These are phyloP conservation scores for Sporothrix variecibatus DNA, from an alignment of 2,329 filamentous ascomycete genomes.

Conservation along the genomic window DNA sequence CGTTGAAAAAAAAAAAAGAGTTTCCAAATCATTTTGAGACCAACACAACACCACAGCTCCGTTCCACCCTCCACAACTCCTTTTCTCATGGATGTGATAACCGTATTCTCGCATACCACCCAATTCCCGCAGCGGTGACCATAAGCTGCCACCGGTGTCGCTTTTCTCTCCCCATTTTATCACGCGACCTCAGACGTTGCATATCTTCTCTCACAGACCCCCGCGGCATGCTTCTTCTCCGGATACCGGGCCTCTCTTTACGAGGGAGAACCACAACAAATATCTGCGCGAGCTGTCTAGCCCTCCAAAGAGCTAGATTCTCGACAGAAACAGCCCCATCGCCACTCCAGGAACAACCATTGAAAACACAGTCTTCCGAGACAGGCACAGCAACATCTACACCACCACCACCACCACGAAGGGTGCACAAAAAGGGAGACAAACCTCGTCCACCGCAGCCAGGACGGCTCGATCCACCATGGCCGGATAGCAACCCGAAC, in stretches of 20 bases:
- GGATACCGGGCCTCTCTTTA: not conserved
- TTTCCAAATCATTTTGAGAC: not conserved
- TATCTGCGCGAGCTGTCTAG: conserved; percentile 1
- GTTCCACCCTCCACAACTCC: not conserved
- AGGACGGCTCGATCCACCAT: conserved; percentile 21
- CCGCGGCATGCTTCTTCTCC: not conserved
- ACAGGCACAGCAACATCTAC: not conserved
- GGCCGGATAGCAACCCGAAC: not conserved
- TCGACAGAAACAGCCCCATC: not conserved
- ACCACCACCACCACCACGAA: not conserved
- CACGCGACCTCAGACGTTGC: not conserved
- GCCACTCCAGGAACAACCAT: not conserved
- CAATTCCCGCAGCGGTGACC: not conserved
- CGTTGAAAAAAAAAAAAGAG: not conserved
- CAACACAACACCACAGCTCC: not conserved
- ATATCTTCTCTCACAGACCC: not conserved
- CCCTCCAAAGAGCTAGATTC: not conserved
- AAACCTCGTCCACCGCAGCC: conserved; percentile 6
- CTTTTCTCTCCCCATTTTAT: too few relatives aligned
- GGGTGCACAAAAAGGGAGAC: not conserved
- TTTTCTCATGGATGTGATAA: not conserved
- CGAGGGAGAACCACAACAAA: not conserved
- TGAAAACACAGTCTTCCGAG: not conserved
- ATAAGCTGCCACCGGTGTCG: not conserved
- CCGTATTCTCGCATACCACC: too few relatives aligned